These are phyloP conservation scores for Aspergillus aculeatinus DNA, from an alignment of 2,329 filamentous ascomycete species.

Conservation along the genomic window DNA sequence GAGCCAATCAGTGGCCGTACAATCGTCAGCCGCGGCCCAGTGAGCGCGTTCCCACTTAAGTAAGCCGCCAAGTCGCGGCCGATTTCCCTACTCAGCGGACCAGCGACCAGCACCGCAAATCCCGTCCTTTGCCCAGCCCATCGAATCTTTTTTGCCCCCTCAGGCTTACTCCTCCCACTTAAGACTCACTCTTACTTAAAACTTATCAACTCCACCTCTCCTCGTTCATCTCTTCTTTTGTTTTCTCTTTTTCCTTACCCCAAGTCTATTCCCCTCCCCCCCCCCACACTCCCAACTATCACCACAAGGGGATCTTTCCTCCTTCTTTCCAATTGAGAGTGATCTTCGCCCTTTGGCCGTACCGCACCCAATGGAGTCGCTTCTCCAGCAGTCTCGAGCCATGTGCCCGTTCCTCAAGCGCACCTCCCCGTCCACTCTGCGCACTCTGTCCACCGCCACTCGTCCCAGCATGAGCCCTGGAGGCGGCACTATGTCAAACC, in stretches of 20 bases:
- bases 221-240: conserved; percentile 3
- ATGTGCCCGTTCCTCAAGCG: conserved; percentile 98
- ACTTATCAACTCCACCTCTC: background rate
- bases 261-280: background rate
- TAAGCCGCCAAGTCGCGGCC: conserved; percentile 8
- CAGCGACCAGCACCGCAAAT: background rate
- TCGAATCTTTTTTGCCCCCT: conserved; percentile 7
- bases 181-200: background rate
- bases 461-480: conserved; percentile 67
- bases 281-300: background rate
- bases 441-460: conserved; percentile 73
- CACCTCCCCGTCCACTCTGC: conserved; percentile 86
- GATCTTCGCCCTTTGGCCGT: background rate
- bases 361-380: conserved; percentile 72
- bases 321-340: background rate
- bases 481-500: conserved; percentile 92
- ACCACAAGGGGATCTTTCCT: background rate
- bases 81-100: background rate
- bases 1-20: conserved; percentile 18
- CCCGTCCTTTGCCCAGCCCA: background rate
- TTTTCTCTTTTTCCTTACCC: background rate
- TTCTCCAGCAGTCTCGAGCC: conserved; percentile 90
- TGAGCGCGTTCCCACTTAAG: background rate
- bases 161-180: background rate
- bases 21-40: conserved; percentile 13